Evolutionary conservation across 352 stramenopile genomes (phyloP), one percentile per base, ranked within the genome.

Genomic region (Discostella stelligera): DNA sequence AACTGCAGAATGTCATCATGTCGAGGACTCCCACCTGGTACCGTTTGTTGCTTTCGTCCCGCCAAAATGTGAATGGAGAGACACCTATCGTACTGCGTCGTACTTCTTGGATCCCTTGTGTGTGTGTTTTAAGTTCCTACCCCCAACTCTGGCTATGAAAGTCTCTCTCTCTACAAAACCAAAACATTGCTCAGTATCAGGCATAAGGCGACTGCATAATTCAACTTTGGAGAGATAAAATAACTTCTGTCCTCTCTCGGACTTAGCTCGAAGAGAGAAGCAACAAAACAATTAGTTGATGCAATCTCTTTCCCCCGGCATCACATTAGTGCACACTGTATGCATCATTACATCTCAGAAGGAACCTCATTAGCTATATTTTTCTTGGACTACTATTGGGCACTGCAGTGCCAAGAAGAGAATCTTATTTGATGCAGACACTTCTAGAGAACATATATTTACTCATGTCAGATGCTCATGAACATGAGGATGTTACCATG

Each of bases 381-480:
- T 32, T 27, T 21, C 25, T 61, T 10, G 20, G 3, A 67, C 58
- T 44, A 8, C 39, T 16, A n/a, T 27, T 6, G 13, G 18, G 11
- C 20, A 67, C 10, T 14, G 21, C 39, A 0, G 32, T 72, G 3
- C 65, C 65, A 20, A 53, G 13, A 18, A 53, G 65, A 59, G 65
- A 65, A 49, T 44, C 54, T 14, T 74, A 74, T 55, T 74, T 55
- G 9, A 74, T 55, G 18, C 3, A 68, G 46, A 74, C 56, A 14
- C 56, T 74, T 11, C 56, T 74, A 25, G 67, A 74, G 18, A 25
- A 74, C 55, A 61, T 67, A 46, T 56, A 74, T 53, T 60, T 74
- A n/a, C 67, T 62, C 23, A 52, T 46, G 27, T n/a, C 66, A 48
- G 9, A 74, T 74, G 56, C 61, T 53, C 56, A 62, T 53, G 23